Evolutionary conservation across 1,139 yeast species (phyloP).

Genomic region (Waltiozyma sp.): DNA sequence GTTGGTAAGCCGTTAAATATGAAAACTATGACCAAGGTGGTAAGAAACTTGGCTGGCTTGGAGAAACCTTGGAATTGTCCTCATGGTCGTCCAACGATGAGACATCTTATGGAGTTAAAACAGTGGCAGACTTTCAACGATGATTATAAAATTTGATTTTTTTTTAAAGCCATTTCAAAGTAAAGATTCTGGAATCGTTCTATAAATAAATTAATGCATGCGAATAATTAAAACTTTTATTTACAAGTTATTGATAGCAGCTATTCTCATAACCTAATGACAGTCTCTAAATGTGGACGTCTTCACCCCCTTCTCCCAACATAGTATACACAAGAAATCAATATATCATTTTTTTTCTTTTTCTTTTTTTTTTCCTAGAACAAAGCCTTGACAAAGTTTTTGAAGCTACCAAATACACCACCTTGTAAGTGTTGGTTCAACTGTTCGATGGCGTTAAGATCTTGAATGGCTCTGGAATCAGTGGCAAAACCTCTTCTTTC

Average conservation of each 20-base stretch:
- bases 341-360: not conserved
- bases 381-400: constrained; percentile 13
- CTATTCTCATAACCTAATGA: not conserved
- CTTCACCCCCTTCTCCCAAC: not conserved
- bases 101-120: constrained; percentile 64
- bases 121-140: constrained; percentile 34
- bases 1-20: constrained; percentile 61
- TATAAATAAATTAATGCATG: too few species aligned
- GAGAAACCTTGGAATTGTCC: constrained; percentile 99
- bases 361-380: constrained; percentile 1
- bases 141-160: constrained; percentile 24
- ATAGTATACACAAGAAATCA: not conserved
- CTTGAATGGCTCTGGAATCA: not conserved
- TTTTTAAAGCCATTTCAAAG: too few species aligned
- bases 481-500: constrained; percentile 45
- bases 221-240: constrained; percentile 1
- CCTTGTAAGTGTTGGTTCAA: not conserved
- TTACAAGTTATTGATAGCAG: not conserved
- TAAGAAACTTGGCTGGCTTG: constrained; percentile 52
- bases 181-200: too few species aligned
- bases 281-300: not conserved
- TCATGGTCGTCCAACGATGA: constrained; percentile 94
- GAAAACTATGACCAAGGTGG: constrained; percentile 56
- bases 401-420: constrained; percentile 13
- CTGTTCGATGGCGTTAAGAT: not conserved